phyloP scores from a whole-genome alignment of 352 stramenopile species.

The Globisporangium yorkense region DNA sequence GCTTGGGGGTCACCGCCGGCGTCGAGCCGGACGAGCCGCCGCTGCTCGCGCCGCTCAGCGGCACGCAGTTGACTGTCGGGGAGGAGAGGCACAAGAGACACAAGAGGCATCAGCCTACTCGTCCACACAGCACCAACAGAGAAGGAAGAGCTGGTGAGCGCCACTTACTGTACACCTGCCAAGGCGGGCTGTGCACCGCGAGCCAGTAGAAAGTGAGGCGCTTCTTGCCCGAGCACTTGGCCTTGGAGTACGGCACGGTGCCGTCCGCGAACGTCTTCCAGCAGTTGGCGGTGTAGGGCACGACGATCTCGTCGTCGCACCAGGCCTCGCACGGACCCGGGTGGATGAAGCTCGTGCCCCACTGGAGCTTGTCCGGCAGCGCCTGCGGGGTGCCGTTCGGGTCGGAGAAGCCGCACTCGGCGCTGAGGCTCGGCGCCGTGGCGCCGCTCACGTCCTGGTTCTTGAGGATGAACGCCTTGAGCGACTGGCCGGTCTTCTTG shows the following conservation, averaged over 20 bases:
- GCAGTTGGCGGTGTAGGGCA: constrained; percentile 14
- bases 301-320: constrained; percentile 12
- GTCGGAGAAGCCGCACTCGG: constrained; percentile 10
- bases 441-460: constrained; percentile 7
- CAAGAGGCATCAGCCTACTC: no score
- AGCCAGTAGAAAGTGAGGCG: constrained; percentile 18
- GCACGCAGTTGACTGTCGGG: neutral
- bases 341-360: constrained; percentile 4
- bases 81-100: neutral
- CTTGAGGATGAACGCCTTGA: constrained; percentile 14
- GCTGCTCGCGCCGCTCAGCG: neutral
- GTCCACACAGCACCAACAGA: no score
- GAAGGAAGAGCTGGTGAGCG: neutral
- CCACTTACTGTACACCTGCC: constrained; percentile 16
- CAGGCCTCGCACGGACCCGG: constrained; percentile 12
- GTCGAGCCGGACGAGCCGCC: no score
- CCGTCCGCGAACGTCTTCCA: constrained; percentile 2
- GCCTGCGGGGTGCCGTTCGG: constrained; percentile 8
- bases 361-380: constrained; percentile 8
- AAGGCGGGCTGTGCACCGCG: constrained; percentile 10
- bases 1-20: no score
- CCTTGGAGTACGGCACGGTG: constrained; percentile 11
- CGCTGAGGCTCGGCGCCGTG: neutral
- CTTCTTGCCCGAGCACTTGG: constrained; percentile 13
- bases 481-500: constrained; percentile 2